Evolutionary conservation across 148 eudicot genomes (phyloP).

Genomic region (Polygonum aviculare): DNA sequence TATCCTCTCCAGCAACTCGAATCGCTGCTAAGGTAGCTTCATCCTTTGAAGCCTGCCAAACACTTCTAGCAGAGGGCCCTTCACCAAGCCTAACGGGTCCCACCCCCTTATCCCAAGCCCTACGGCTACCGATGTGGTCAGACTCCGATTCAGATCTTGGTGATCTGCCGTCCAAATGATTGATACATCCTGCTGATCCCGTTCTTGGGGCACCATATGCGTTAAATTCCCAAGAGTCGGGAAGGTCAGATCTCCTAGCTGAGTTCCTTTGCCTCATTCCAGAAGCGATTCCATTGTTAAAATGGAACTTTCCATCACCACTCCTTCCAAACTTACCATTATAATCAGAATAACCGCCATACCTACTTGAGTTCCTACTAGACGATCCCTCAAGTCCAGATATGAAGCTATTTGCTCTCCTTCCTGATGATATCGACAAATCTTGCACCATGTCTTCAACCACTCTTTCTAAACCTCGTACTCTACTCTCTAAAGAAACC

Average conservation of each 20-base stretch:
- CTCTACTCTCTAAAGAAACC: conserved; percentile 89
- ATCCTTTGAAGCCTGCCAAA: conserved; percentile 98
- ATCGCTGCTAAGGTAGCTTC: conserved; percentile 97
- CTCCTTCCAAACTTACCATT: conserved; percentile 38
- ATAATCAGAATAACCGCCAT: conserved; percentile 63
- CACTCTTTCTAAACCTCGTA: conserved; percentile 90
- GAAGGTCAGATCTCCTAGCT: conserved; percentile 60
- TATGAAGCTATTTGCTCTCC: conserved; percentile 49
- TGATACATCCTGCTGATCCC: conserved; percentile 17
- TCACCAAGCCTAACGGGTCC: conserved; percentile 77
- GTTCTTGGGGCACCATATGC: conserved; percentile 23
- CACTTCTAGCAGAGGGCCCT: conserved; percentile 97
- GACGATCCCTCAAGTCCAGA: conserved; percentile 69
- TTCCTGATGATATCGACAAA: conserved; percentile 59
- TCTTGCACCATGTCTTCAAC: conserved; percentile 97
- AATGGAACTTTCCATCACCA: conserved; percentile 50
- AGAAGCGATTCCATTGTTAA: conserved; percentile 50
- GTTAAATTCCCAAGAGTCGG: conserved; percentile 55
- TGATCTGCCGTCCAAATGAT: conserved; percentile 53
- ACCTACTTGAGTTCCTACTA: conserved; percentile 51
- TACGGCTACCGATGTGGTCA: conserved; percentile 53
- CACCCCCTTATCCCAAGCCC: conserved; percentile 73
- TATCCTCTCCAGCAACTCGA: conserved; percentile 83
- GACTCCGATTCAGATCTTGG: conserved; percentile 54
- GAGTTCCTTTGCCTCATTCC: conserved; percentile 15